Conservation (phyloP, 257 asterid species). For the Phtheirospermum japonicum region DNA sequence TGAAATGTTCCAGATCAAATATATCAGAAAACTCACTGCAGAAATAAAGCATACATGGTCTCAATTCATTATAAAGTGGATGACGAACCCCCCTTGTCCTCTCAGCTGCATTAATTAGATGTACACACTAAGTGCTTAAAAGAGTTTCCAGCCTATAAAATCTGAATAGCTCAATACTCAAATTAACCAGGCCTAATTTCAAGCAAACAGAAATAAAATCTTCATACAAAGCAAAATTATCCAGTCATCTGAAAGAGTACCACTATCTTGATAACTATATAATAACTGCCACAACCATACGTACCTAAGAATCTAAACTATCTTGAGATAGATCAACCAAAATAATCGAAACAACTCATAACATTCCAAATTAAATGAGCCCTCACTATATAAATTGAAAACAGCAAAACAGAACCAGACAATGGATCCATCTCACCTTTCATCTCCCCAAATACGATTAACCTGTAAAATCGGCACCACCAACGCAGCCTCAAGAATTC, state of each 20-base stretch:
- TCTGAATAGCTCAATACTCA: neutral
- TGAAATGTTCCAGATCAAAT: constrained; percentile 66
- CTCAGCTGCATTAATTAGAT: neutral
- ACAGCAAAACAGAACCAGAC: neutral
- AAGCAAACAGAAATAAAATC: no score
- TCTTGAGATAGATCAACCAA: no score
- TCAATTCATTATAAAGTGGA: neutral
- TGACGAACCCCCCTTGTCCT: neutral
- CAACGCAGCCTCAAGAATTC: constrained; percentile 61
- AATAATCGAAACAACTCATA: neutral
- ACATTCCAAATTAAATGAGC: neutral
- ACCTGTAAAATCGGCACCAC: constrained; percentile 66
- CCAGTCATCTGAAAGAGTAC: neutral
- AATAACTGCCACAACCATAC: no score
- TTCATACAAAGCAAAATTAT: no score
- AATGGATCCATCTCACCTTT: constrained; percentile 37
- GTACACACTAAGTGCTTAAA: neutral
- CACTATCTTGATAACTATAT: no score
- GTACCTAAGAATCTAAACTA: neutral
- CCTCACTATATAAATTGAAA: neutral
- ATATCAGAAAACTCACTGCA: constrained; percentile 67
- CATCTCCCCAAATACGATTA: constrained; percentile 66
- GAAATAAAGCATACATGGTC: neutral
- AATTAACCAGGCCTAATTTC: no score
- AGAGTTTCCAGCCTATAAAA: neutral